Base-by-base conservation (phyloP, 2,329 filamentous ascomycete species). In the Diaporthe australafricana region DNA sequence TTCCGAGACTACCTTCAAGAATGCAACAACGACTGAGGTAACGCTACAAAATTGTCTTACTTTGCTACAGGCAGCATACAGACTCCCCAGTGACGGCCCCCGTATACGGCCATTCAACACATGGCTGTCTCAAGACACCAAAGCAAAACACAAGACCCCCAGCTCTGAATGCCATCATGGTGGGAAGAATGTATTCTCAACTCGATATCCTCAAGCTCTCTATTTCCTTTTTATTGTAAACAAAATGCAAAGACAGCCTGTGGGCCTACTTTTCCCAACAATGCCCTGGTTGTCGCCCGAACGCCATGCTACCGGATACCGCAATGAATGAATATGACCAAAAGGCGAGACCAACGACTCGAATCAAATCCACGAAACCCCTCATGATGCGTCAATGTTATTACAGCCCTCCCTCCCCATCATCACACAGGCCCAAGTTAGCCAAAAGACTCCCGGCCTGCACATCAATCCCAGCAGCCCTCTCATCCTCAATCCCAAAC, bases 401-500 rank as follows among this genome's bases (percentile, higher is more conserved):
- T 50, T 16, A 50, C 1, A 38, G 2, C 17, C 30, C 9, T 1
- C 60, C 45, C 2, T 65, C 42, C 30, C 14, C 42, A 50, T 57
- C 40, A 22, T 57, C 42, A 70, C 83, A 85, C 25, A 81, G 70
- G 12, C 81, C 83, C 47, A 87, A 67, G 42, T 83, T 84, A 32
- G 75, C 74, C 55, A 90, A 68, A 56, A 91, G 70, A 73, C 89
- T 87, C 1, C 79, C 81, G 0, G 87, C 88, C 9, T 79, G 55
- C 1, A 90, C 79, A 75, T 90, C 88, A 22, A 90, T 87, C 0
- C 82, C 86, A 0, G 78, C 88, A 0, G 85, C 79, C 35, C 76
- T 79, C 57, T 79, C 74, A 76, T 90, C 88, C 76, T 91, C 88
- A 45, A 89, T 84, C 0, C 89, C 89, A 77, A 91, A 90, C 0